phyloP scores from a whole-genome alignment of 31 red algal species.

The Asparagopsis taxiformis region DNA sequence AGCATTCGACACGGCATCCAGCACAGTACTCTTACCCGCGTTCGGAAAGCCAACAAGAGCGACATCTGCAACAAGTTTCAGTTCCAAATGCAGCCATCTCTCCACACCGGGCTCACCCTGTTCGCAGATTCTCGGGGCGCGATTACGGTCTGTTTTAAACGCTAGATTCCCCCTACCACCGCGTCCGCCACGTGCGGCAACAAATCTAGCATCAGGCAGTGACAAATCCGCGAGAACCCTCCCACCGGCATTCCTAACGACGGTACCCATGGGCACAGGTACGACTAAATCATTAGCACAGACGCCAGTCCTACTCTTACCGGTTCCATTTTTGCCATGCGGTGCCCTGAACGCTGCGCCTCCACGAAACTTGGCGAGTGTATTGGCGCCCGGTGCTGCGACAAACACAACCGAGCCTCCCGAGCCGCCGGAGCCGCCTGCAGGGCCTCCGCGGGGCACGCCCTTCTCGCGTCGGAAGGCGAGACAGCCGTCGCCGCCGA shows the following conservation, averaged over 20 bases:
- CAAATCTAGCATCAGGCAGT: constrained; percentile 25
- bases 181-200: constrained; percentile 65
- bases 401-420: constrained; percentile 85
- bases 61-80: constrained; percentile 87
- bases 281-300: constrained; percentile 39
- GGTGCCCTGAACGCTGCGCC: constrained; percentile 52
- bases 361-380: constrained; percentile 63
- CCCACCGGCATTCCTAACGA: constrained; percentile 54
- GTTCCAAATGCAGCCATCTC: constrained; percentile 69
- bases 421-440: constrained; percentile 79
- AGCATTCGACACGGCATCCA: constrained; percentile 65
- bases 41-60: constrained; percentile 92
- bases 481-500: constrained; percentile 85
- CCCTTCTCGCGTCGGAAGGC: constrained; percentile 91
- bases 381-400: constrained; percentile 57
- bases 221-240: constrained; percentile 68
- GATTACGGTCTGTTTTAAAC: constrained; percentile 75
- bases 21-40: constrained; percentile 87
- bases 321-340: constrained; percentile 63
- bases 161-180: constrained; percentile 84
- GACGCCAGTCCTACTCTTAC: constrained; percentile 67
- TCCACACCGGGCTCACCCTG: constrained; percentile 57
- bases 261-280: constrained; percentile 78
- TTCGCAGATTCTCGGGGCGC: constrained; percentile 69
- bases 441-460: constrained; percentile 82